Base-by-base conservation (phyloP, 805 yeast genomes). In the Zygosaccharomyces kombuchaensis region DNA sequence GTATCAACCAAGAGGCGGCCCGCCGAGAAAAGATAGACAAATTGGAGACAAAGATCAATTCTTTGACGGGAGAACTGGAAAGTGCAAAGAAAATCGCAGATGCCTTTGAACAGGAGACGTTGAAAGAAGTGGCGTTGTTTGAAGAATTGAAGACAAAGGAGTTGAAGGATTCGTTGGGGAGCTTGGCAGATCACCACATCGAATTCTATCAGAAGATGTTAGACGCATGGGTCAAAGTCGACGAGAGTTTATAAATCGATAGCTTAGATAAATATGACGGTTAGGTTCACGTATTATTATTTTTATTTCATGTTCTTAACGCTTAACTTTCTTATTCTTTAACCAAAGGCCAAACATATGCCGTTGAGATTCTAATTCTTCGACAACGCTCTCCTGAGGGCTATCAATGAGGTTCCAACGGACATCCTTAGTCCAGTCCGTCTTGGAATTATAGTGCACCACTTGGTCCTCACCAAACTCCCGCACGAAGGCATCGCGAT, bases 91-190 rank as follows among this genome's bases (percentile, higher is more conserved):
- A 67, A 31, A 66, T 75, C 2, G 73, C 78, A 8, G 79, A 74
- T 46, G 69, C 73, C 35, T 80, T 77, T 55, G 84, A 80, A 52
- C 75, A 76, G 48, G 77, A 78, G 45, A 76, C 81, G 2, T 54
- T 76, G 31, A 74, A 76, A 53, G 86, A 80, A 57, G 73, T 80
- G 31, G 68, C 72, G 23, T 70, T 82, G 51, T 91, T 95, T 73
- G 96, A 91, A 56, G 75, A 73, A 19, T 84, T 87, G 51, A 89
- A 89, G 65, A 78, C 87, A 25, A 72, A 74, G 30, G 97, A 91
- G 66, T 73, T 90, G 62, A 82, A 83, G 58, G 73, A 75, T 25
- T 77, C 95, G 1, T 73, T 91, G 67, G 70, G 79, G 7, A 75
- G 76, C n/a, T 70, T 91, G 47, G 85, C 95, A 40, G 85, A 84